Percentiles rank a stretch among this genome's conserved stretches.
Conservation (phyloP, 2,329 filamentous ascomycete species). For the Coniochaeta prunicola region DNA sequence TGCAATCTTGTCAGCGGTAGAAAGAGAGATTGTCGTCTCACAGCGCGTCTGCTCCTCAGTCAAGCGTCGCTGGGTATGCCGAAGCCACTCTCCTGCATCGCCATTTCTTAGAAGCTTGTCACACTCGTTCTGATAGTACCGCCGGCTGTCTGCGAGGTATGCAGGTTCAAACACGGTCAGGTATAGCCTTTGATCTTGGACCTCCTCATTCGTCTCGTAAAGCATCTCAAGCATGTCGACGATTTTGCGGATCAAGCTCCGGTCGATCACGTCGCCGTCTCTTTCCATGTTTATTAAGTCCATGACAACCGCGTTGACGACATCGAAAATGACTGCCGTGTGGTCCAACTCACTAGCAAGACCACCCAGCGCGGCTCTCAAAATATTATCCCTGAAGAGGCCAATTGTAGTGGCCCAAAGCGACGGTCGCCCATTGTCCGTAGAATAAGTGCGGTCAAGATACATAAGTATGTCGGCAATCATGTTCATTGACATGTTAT, state of each 20-base stretch:
- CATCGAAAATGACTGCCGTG: conserved; percentile 53
- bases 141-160: conserved; percentile 63
- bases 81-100: conserved; percentile 76
- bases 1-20: conserved; percentile 67
- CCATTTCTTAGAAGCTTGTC: conserved; percentile 66
- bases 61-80: conserved; percentile 66
- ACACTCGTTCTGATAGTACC: conserved; percentile 73
- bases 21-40: conserved; percentile 67
- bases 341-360: conserved; percentile 24
- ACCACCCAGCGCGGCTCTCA: conserved; percentile 50
- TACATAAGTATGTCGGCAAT: conserved; percentile 96
- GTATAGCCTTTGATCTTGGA: conserved; percentile 75
- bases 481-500: conserved; percentile 94
- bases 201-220: conserved; percentile 74
- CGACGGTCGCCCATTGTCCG: conserved; percentile 62
- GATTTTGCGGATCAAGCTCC: conserved; percentile 72
- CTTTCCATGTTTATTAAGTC: conserved; percentile 92
- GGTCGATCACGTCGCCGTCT: conserved; percentile 82
- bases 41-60: conserved; percentile 78
- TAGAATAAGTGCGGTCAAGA: conserved; percentile 79
- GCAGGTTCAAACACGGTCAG: conserved; percentile 72
- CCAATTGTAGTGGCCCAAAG: conserved; percentile 83
- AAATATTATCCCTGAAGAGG: conserved; percentile 79
- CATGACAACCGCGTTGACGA: conserved; percentile 75
- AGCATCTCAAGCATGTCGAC: conserved; percentile 84